Base-by-base conservation (phyloP, 305 asterid species). In the Coffea humblotiana region DNA sequence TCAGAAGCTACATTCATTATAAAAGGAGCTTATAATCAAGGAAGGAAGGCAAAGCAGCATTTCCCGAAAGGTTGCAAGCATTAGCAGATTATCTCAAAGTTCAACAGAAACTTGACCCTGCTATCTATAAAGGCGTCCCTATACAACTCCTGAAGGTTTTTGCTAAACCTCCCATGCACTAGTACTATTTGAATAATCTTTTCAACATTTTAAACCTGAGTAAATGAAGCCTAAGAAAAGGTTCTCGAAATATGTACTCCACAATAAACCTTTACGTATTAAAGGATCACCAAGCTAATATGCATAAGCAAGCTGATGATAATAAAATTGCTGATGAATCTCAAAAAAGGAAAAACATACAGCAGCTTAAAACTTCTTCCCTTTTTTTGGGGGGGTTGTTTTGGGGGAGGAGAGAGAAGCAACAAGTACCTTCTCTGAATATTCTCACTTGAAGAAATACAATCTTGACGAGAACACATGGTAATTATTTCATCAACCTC, bases 401-500 rank as follows among this genome's bases (percentile, higher is more conserved):
- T 40, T 40, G 43, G 43, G 43, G 43, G 43, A 40, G 43, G 43
- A 5, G 43, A 40, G 43, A 73, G 77, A 79, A 51, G 43, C 65
- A 76, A 6, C 11, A 40, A n/a, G 72, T 85, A 96, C 99, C 99
- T 91, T 84, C 88, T 91, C 75, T 96, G 96, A 78, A 91, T 94
- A 83, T 85, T 90, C 80, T 94, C 99, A 5, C 96, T 86, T 49
- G 97, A 78, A 58, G 97, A 87, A 84, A 88, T 84, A 82, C 76
- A 78, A 82, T 86, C 93, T 83, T 88, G 88, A 80, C 87, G 85
- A 78, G 87, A 84, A 87, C 92, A 94, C 84, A 83, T 71, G 78
- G 86, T 89, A 84, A 91, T 91, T 84, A 93, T 90, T 85, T 92
- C 98, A 80, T 94, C 99, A 82, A 96, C 97, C 91, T 96, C 99